These are phyloP conservation scores for Globisporangium ultimum DNA, from an alignment of 352 stramenopile species.

Conservation along the genomic window DNA sequence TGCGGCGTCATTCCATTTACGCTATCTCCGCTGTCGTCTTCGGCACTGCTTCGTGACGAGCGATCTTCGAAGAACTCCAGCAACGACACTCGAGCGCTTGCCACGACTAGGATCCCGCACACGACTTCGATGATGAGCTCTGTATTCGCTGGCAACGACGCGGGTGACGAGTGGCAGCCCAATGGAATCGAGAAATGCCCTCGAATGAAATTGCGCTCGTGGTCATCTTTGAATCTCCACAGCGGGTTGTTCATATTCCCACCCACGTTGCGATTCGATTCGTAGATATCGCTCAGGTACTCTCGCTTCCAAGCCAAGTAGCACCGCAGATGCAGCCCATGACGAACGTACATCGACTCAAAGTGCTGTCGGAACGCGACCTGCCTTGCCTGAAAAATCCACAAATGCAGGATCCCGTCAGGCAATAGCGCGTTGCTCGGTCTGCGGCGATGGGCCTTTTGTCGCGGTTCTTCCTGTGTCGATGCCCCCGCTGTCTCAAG, in stretches of 20 bases:
- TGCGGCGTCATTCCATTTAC: conserved; percentile 17
- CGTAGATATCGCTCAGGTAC: conserved; percentile 31
- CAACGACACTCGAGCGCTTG: conserved; percentile 29
- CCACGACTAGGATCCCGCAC: conserved; percentile 47
- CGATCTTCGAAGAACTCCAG: conserved; percentile 24
- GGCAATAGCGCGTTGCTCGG: conserved; percentile 17
- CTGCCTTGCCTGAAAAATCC: conserved; percentile 46
- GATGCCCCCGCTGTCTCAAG: background rate
- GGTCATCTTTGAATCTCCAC: conserved; percentile 33
- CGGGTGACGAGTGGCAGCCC: conserved; percentile 11
- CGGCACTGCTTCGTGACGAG: background rate
- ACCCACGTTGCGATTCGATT: conserved; percentile 37
- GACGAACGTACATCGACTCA: conserved; percentile 39
- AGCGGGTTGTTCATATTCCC: conserved; percentile 39
- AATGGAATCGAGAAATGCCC: conserved; percentile 34
- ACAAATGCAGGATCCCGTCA: conserved; percentile 37
- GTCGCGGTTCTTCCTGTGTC: background rate
- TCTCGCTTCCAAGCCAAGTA: conserved; percentile 19
- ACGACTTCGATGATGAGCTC: conserved; percentile 52
- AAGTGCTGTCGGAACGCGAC: conserved; percentile 40
- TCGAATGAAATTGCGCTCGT: conserved; percentile 14
- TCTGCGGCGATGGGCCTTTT: background rate
- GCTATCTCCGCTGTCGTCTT: background rate
- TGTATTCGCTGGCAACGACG: conserved; percentile 31
- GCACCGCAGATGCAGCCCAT: conserved; percentile 40